Conservation (phyloP, 192 early-diverging fungal genomes). For the Coemansia sp. region DNA sequence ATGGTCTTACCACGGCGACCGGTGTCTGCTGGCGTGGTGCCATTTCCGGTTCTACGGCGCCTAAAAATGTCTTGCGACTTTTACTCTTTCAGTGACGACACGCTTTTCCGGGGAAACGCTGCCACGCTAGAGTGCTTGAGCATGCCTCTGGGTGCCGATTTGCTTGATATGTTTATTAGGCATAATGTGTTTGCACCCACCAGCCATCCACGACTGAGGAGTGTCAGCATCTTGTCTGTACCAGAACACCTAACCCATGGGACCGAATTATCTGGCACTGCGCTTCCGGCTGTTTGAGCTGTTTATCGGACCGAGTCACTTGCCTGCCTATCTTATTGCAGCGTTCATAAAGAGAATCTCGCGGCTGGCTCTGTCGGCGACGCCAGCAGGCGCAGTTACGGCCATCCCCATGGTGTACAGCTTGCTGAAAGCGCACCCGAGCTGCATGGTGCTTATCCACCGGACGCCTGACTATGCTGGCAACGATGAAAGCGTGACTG, state of each 20-base stretch:
- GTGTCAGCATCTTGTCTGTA: too few relatives aligned
- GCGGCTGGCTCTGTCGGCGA: constrained; percentile 74
- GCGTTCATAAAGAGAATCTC: constrained; percentile 91
- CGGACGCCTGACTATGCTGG: constrained; percentile 47
- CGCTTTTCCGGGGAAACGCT: not conserved
- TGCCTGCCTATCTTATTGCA: constrained; percentile 87
- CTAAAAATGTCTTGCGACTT: not conserved
- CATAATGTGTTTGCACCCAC: too few relatives aligned
- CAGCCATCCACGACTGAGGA: too few relatives aligned
- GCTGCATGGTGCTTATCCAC: constrained; percentile 86
- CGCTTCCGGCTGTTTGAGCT: constrained; percentile 90
- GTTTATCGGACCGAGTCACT: constrained; percentile 80
- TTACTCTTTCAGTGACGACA: not conserved
- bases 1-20: not conserved
- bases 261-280: constrained; percentile 92
- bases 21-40: not conserved
- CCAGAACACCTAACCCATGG: too few relatives aligned
- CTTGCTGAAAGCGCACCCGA: constrained; percentile 85
- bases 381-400: constrained; percentile 79
- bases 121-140: not conserved
- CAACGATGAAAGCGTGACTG: constrained; percentile 28
- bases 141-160: too few relatives aligned
- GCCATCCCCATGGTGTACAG: constrained; percentile 92
- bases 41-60: not conserved
- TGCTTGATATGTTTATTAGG: too few relatives aligned